phyloP scores from a whole-genome alignment of 2,329 filamentous ascomycete species.

The Clonostachys sp. region DNA sequence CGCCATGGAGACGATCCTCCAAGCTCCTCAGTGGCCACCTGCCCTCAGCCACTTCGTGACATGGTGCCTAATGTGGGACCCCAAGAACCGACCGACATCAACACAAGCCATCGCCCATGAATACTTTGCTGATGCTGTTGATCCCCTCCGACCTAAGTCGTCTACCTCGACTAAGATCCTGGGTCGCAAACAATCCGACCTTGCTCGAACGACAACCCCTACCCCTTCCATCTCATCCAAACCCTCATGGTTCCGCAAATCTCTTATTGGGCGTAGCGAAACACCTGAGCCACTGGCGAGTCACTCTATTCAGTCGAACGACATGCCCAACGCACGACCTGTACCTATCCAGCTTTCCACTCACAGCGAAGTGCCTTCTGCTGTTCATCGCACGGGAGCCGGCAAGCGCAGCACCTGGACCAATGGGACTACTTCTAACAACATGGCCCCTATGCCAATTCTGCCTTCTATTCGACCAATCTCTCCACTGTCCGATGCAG shows the following conservation, averaged over 20 bases:
- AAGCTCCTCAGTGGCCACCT: constrained; percentile 84
- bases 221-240: constrained; percentile 68
- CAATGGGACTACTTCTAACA: constrained; percentile 61
- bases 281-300: constrained; percentile 55
- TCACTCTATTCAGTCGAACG: constrained; percentile 37
- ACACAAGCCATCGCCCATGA: constrained; percentile 92
- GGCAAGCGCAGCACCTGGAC: constrained; percentile 92
- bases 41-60: constrained; percentile 91
- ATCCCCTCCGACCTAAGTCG: constrained; percentile 88
- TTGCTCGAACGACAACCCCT: constrained; percentile 52
- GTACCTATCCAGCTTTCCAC: constrained; percentile 9
- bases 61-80: constrained; percentile 99
- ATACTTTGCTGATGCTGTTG: constrained; percentile 88
- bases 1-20: constrained; percentile 89
- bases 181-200: constrained; percentile 84
- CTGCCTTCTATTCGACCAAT: constrained; percentile 91
- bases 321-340: constrained; percentile 35
- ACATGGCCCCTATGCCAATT: constrained; percentile 89
- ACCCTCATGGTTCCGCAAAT: constrained; percentile 95
- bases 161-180: constrained; percentile 72
- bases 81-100: constrained; percentile 84
- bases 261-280: constrained; percentile 77
- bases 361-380: constrained; percentile 31
- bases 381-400: constrained; percentile 40
- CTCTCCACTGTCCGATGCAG: constrained; percentile 90